Conservation (phyloP, 345 rosid genomes). For the Populus simonii region DNA sequence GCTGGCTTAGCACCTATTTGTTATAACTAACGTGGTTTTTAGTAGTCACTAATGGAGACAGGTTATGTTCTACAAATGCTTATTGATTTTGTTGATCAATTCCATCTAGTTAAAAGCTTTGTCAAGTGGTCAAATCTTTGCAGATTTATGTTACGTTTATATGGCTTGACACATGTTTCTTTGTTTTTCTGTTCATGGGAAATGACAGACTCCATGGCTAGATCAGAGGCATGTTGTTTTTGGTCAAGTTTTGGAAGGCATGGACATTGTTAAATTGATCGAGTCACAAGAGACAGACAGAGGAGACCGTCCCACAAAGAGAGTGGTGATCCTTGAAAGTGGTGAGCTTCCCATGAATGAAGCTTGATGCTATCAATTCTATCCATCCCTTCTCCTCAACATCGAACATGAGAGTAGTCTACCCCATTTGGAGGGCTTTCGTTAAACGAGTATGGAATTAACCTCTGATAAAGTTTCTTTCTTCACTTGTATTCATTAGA, state of each 20-base stretch:
- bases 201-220: slow-evolving; percentile 90
- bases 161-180: neutral
- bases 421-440: neutral
- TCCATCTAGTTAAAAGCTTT: neutral
- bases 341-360: slow-evolving; percentile 83
- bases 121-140: neutral
- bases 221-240: slow-evolving; percentile 95
- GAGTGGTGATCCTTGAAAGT: slow-evolving; percentile 73
- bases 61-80: neutral
- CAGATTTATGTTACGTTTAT: neutral
- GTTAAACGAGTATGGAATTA: neutral
- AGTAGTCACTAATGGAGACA: neutral
- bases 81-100: neutral
- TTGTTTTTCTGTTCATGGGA: slow-evolving; percentile 1
- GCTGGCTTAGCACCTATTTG: neutral
- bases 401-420: slow-evolving; percentile 7
- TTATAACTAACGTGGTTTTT: neutral
- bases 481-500: slow-evolving; percentile 10
- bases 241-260: slow-evolving; percentile 93
- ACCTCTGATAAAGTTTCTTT: neutral
- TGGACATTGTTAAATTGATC: slow-evolving; percentile 74
- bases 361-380: slow-evolving; percentile 26
- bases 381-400: neutral
- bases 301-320: slow-evolving; percentile 92
- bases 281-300: slow-evolving; percentile 88